Conservation (phyloP, 305 asterid genomes). For the Fraxinus paxiana region DNA sequence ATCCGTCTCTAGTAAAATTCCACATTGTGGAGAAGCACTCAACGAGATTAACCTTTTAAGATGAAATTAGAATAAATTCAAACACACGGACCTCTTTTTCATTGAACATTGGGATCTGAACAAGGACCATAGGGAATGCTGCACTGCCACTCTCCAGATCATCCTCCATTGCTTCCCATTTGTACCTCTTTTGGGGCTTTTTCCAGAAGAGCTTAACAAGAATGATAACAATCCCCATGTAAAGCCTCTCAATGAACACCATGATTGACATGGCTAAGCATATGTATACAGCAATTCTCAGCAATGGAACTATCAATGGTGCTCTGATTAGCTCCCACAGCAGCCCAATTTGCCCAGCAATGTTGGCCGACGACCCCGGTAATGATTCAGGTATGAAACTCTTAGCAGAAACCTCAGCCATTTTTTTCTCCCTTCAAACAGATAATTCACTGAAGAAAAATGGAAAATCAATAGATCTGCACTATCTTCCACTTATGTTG, state of each 20-base stretch:
- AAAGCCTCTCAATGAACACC: constrained; percentile 73
- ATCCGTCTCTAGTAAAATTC: background rate
- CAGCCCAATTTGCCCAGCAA: constrained; percentile 48
- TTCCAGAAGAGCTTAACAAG: constrained; percentile 60
- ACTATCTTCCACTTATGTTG: constrained; percentile 18
- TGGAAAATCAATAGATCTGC: constrained; percentile 31
- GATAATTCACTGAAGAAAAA: background rate
- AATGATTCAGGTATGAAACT: constrained; percentile 41
- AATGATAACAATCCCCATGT: constrained; percentile 68
- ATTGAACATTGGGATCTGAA: constrained; percentile 87
- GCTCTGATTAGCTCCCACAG: constrained; percentile 51
- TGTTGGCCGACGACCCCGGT: constrained; percentile 41
- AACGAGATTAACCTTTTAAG: background rate
- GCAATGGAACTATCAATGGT: constrained; percentile 60
- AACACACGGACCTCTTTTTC: constrained; percentile 57
- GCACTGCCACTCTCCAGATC: constrained; percentile 54
- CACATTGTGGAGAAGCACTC: background rate
- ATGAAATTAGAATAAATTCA: background rate
- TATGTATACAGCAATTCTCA: constrained; percentile 46
- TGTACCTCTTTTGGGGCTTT: constrained; percentile 61
- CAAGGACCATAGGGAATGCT: constrained; percentile 59
- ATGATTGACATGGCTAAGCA: constrained; percentile 69
- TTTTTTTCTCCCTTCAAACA: background rate
- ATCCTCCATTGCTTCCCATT: constrained; percentile 48
- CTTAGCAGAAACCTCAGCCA: constrained; percentile 49